Evolutionary conservation across 768 basidiomycete species (phyloP).

Genomic region (Artomyces pyxidatus): DNA sequence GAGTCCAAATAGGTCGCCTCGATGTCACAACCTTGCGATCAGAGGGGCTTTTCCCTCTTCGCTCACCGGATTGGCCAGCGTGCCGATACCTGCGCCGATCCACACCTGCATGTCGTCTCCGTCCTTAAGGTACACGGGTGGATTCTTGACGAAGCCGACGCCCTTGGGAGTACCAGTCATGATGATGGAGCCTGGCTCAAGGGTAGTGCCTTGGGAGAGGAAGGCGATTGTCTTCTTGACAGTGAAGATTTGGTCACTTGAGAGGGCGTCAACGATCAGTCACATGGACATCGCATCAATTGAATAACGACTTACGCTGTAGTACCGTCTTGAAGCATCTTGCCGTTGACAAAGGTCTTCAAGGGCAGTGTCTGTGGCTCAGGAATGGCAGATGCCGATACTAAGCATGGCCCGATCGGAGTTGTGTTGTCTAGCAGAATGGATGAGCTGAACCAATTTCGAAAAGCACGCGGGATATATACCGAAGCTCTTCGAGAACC

Average conservation of each 20-base stretch:
- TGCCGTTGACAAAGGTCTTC: slow-evolving; percentile 58
- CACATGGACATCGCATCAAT: neutral
- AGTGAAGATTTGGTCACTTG: slow-evolving; percentile 74
- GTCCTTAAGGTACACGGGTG: slow-evolving; percentile 60
- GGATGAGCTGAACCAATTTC: neutral
- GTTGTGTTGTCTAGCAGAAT: slow-evolving; percentile 46
- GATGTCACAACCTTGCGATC: slow-evolving; percentile 33
- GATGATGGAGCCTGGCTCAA: slow-evolving; percentile 75
- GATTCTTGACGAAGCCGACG: slow-evolving; percentile 71
- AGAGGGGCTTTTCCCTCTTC: slow-evolving; percentile 42
- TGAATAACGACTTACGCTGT: slow-evolving; percentile 77
- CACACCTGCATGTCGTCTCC: slow-evolving; percentile 66
- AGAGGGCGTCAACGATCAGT: neutral
- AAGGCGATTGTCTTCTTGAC: slow-evolving; percentile 71
- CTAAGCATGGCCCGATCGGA: slow-evolving; percentile 77
- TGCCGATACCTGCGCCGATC: slow-evolving; percentile 69
- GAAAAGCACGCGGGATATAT: neutral
- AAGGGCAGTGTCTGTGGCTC: slow-evolving; percentile 61
- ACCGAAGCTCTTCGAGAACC: slow-evolving; percentile 86
- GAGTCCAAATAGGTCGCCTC: neutral
- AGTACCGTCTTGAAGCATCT: slow-evolving; percentile 63
- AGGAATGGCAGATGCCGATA: slow-evolving; percentile 52
- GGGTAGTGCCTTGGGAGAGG: slow-evolving; percentile 79
- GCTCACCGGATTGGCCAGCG: slow-evolving; percentile 67
- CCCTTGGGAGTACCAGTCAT: slow-evolving; percentile 80